These are phyloP conservation scores for Hypoxylon sp. DNA, from an alignment of 2,329 filamentous ascomycete species.

Conservation along the genomic window DNA sequence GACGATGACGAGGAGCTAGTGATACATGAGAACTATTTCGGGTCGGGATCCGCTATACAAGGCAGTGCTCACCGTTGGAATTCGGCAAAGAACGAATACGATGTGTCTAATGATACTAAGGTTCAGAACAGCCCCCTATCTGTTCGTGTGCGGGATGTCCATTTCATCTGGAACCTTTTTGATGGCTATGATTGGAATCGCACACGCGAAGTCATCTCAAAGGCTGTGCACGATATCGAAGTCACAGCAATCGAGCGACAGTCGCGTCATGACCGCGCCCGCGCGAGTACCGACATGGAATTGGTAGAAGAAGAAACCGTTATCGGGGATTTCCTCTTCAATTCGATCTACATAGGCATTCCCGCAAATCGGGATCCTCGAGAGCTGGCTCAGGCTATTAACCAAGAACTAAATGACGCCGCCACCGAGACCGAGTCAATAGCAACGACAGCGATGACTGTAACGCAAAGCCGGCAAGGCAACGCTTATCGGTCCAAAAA, in stretches of 20 bases:
- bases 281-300: slow-evolving; percentile 69
- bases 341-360: slow-evolving; percentile 97
- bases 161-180: slow-evolving; percentile 97
- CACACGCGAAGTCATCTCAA: slow-evolving; percentile 86
- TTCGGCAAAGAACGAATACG: slow-evolving; percentile 80
- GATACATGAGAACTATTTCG: slow-evolving; percentile 84
- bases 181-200: slow-evolving; percentile 97
- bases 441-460: slow-evolving; percentile 78
- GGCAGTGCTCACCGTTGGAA: slow-evolving; percentile 84
- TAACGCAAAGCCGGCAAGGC: slow-evolving; percentile 65
- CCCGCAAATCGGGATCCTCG: slow-evolving; percentile 86
- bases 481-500: slow-evolving; percentile 62
- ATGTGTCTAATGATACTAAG: slow-evolving; percentile 71
- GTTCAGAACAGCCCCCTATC: slow-evolving; percentile 77
- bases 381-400: slow-evolving; percentile 86
- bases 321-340: slow-evolving; percentile 96
- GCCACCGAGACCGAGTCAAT: slow-evolving; percentile 91
- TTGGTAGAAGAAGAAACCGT: slow-evolving; percentile 85
- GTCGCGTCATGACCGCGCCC: slow-evolving; percentile 67
- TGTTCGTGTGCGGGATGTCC: slow-evolving; percentile 84
- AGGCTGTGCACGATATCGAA: slow-evolving; percentile 91
- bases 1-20: slow-evolving; percentile 72
- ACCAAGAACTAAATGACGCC: slow-evolving; percentile 86
- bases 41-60: slow-evolving; percentile 68
- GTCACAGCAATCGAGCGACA: slow-evolving; percentile 81